A percentile compares a stretch with the other conserved stretches of the same genome.
phyloP scores from a whole-genome alignment of 805 yeast species.

The Saturnispora zaruensis region DNA sequence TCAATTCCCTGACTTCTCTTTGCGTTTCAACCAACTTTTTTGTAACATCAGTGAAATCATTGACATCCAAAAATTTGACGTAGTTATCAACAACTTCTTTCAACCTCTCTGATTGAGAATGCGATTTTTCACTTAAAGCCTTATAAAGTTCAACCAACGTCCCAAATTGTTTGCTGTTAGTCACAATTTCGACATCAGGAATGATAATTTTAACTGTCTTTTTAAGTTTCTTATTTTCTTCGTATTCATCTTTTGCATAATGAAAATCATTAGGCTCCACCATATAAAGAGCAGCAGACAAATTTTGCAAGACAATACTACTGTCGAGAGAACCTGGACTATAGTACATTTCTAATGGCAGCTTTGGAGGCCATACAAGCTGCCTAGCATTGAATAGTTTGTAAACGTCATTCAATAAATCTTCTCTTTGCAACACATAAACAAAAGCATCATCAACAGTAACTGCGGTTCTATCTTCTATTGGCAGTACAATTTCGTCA shows the following conservation, averaged over 20 bases:
- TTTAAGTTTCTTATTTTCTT: constrained; percentile 7
- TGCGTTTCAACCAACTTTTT: constrained; percentile 18
- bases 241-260: constrained; percentile 26
- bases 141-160: constrained; percentile 42
- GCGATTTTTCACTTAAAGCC: constrained; percentile 33
- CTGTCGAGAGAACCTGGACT: constrained; percentile 35
- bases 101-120: constrained; percentile 32
- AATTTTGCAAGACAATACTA: constrained; percentile 41
- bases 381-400: constrained; percentile 27
- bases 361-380: constrained; percentile 54
- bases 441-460: constrained; percentile 47
- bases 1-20: constrained; percentile 17
- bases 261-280: constrained; percentile 46
- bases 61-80: constrained; percentile 23
- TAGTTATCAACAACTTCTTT: constrained; percentile 30
- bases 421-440: constrained; percentile 39
- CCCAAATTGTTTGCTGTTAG: constrained; percentile 50
- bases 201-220: constrained; percentile 22
- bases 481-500: constrained; percentile 31
- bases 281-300: constrained; percentile 42
- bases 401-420: constrained; percentile 26
- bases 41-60: constrained; percentile 19
- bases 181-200: constrained; percentile 43
- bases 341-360: constrained; percentile 56
- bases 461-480: constrained; percentile 52